Conservation (phyloP, 345 rosid genomes). For the Acer campestre region DNA sequence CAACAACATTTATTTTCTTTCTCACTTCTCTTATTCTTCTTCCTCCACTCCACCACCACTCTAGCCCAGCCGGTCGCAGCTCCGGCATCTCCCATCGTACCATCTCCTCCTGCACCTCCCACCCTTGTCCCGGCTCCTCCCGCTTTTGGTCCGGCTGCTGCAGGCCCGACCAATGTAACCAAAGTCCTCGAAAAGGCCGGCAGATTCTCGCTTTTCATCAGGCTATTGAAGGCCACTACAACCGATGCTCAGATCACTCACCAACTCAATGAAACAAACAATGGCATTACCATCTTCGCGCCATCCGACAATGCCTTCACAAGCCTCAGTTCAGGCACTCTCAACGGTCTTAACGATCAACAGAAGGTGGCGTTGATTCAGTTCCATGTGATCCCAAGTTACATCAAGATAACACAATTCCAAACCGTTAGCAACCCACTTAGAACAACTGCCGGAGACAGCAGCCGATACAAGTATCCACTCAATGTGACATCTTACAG, state of each 20-base stretch:
- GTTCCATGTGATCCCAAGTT: conserved; percentile 39
- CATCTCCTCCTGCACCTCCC: conserved; percentile 22
- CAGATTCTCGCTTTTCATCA: conserved; percentile 34
- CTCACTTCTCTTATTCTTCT: conserved; percentile 24
- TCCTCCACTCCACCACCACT: conserved; percentile 24
- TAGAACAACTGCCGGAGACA: conserved; percentile 44
- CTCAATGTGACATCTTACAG: conserved; percentile 33
- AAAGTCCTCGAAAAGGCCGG: conserved; percentile 44
- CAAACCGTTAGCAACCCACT: conserved; percentile 48
- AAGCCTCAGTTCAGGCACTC: conserved; percentile 40
- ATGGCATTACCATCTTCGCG: conserved; percentile 42
- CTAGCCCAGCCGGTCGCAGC: conserved; percentile 38
- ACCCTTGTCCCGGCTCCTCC: conserved; percentile 23
- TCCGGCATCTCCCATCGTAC: conserved; percentile 27
- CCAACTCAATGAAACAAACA: conserved; percentile 44
- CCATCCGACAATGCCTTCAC: conserved; percentile 40
- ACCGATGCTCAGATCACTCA: conserved; percentile 30
- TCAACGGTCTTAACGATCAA: conserved; percentile 37
- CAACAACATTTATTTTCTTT: conserved; percentile 12
- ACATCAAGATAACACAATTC: conserved; percentile 38
- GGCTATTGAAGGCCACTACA: conserved; percentile 35
- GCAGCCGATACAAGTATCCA: conserved; percentile 28
- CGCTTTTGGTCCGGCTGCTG: conserved; percentile 5
- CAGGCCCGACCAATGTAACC: conserved; percentile 40
- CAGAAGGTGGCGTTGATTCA: conserved; percentile 39